These are phyloP conservation scores for Trichophyton simii DNA, from an alignment of 2,329 filamentous ascomycete genomes.

Conservation along the genomic window DNA sequence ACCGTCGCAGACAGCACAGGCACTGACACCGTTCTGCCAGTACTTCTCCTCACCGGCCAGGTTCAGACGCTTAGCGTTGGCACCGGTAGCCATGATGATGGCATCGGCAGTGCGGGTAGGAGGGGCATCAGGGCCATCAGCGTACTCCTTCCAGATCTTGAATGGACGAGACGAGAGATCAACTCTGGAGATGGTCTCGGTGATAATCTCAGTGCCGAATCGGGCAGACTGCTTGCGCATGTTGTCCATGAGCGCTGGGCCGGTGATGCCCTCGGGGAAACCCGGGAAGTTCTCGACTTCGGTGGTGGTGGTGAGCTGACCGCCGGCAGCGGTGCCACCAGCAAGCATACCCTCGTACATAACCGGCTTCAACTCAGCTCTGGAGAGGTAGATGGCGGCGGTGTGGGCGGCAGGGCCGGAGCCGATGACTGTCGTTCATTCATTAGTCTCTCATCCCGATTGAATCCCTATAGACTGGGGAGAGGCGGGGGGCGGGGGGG, in stretches of 20 bases:
- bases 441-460: not conserved
- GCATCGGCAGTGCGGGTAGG: constrained; percentile 74
- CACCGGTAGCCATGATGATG: constrained; percentile 88
- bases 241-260: constrained; percentile 79
- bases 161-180: constrained; percentile 78
- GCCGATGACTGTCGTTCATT: constrained; percentile 51
- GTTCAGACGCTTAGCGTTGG: constrained; percentile 72
- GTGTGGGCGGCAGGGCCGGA: constrained; percentile 97
- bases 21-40: constrained; percentile 95
- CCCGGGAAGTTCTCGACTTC: constrained; percentile 98
- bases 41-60: constrained; percentile 84
- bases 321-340: constrained; percentile 88
- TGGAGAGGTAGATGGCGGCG: constrained; percentile 87
- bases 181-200: constrained; percentile 80
- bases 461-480: too few species aligned
- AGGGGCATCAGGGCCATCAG: constrained; percentile 55
- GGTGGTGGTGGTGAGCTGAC: constrained; percentile 94
- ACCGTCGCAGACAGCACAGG: constrained; percentile 94
- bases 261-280: constrained; percentile 80
- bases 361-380: constrained; percentile 87
- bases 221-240: constrained; percentile 86
- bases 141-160: constrained; percentile 86
- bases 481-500: too few species aligned
- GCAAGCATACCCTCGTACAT: constrained; percentile 97
- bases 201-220: constrained; percentile 86